These are phyloP conservation scores for Leptosphaerulina australis DNA, from an alignment of 2,329 filamentous ascomycete genomes.

Conservation along the genomic window DNA sequence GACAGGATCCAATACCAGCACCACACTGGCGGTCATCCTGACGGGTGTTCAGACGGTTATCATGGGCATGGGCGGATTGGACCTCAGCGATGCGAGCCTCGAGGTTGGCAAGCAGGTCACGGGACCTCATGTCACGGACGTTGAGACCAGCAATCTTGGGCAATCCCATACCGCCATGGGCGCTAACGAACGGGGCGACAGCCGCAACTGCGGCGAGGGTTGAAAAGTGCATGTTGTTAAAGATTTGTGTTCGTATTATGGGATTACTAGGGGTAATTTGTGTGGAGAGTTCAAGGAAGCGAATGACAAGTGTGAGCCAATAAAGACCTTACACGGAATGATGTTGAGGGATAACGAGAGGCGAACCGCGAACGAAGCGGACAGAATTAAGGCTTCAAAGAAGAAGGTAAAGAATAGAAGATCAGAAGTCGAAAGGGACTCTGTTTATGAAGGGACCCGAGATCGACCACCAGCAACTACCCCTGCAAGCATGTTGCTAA, in stretches of 20 bases:
- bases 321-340: slow-evolving; percentile 37
- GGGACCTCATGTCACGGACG: slow-evolving; percentile 43
- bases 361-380: slow-evolving; percentile 22
- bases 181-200: slow-evolving; percentile 37
- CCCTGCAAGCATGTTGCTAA: slow-evolving; percentile 32
- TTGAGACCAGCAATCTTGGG: slow-evolving; percentile 46
- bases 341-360: slow-evolving; percentile 29
- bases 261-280: slow-evolving; percentile 26
- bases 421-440: slow-evolving; percentile 13
- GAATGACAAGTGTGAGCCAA: slow-evolving; percentile 41
- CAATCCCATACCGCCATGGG: slow-evolving; percentile 38
- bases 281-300: slow-evolving; percentile 28
- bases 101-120: slow-evolving; percentile 39
- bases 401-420: slow-evolving; percentile 24
- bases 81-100: slow-evolving; percentile 34
- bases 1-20: slow-evolving; percentile 36
- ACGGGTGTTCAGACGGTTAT: slow-evolving; percentile 29
- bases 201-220: slow-evolving; percentile 39
- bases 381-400: slow-evolving; percentile 24
- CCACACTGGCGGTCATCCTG: slow-evolving; percentile 46
- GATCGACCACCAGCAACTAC: slow-evolving; percentile 22
- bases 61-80: slow-evolving; percentile 28
- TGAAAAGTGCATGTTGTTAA: slow-evolving; percentile 42
- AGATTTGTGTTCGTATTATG: slow-evolving; percentile 31
- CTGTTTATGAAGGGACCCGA: slow-evolving; percentile 29